Base-by-base conservation (phyloP, 345 rosid species). In the Crucihimalaya himalaica region DNA sequence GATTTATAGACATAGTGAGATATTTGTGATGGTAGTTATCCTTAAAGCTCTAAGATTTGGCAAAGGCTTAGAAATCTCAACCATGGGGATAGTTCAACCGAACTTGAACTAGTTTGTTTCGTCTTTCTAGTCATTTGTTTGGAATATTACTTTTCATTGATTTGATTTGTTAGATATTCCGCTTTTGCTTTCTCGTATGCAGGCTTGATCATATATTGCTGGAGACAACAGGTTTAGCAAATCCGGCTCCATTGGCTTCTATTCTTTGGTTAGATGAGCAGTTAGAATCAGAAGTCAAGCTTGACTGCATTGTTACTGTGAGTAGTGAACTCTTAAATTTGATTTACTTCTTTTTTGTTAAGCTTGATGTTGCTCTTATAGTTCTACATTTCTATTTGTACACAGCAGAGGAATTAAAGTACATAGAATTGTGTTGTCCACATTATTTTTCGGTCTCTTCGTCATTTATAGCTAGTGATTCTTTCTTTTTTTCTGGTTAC, bases 161-260 rank as follows among this genome's bases (percentile, higher is more conserved):
- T 37, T 37, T 37, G 1, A 11, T 37, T 35, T 10, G 10, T 35
- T 35, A 35, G 40, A 10, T 14, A 11, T 40, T 72, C 32, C 25
- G 47, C 34, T 61, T 46, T 43, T 71, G 43, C 42, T 65, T 62
- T 61, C 43, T 63, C 66, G 37, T 10, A 23, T 68, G 71, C 66
- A 89, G 96, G 76, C 93, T 91, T 43, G 99, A 95, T 85, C 97
- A 91, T 75, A 95, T 95, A 68, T 79, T 95, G 72, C 79, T 95
- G 48, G 97, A 91, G 87, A 95, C 97, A n/a, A 91, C 99, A n/a
- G 97, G 99, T 68, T 82, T 95, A 68, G 99, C 97, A 0, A 95
- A 95, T 75, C 97, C 98, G 12, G 98, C 93, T 79, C 97, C 97
- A 20, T 71, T 89, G 59, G 97, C 98, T 6, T 89, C 97, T 60